Base-by-base conservation (phyloP, 306 rosid genomes). In the Dryas alaskensis region DNA sequence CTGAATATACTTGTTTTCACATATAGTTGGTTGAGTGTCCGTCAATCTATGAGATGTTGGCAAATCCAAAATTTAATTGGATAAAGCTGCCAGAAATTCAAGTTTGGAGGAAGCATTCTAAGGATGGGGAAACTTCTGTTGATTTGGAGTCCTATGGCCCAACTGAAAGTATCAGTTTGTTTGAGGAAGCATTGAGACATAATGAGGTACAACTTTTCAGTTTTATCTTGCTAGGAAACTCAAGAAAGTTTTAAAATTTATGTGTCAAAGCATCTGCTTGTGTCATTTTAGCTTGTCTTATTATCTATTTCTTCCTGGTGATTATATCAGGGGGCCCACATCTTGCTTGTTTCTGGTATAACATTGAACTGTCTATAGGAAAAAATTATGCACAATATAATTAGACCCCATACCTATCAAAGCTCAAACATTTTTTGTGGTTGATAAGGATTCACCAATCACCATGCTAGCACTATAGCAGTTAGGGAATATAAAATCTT, bases 1-100 rank as follows among this genome's bases (percentile, higher is more conserved):
- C 60, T 70, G 51, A 72, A 25, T 62, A 22, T 80, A 51, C 48
- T 75, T 76, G 17, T 69, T 75, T 71, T 75, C 61, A n/a, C 60
- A 55, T 75, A 37, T 70, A 91, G 98, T 78, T 93, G 84, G 89
- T 93, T 42, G 98, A 87, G 82, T 93, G 98, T 80, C 98, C 97
- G 73, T 91, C 98, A 53, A 83, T 93, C 80, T 93, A 93, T 76
- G 98, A 93, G 84, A 89, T 93, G 98, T 69, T 93, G 90, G 78
- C 90, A 57, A 93, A 88, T 88, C 94, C 97, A 44, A 80, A 83
- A 55, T 91, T 82, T 87, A 79, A 81, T 7, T 93, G 98, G 98
- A 82, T 85, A 78, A 87, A 70, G 65, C 79, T 68, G 65, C 98
- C 98, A 27, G 83, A 84, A 84, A 89, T 93, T 87, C 84, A 63